Percentiles rank a stretch among this genome's conserved stretches.
phyloP scores from a whole-genome alignment of 768 basidiomycete genomes.

The Trametes gibbosa region DNA sequence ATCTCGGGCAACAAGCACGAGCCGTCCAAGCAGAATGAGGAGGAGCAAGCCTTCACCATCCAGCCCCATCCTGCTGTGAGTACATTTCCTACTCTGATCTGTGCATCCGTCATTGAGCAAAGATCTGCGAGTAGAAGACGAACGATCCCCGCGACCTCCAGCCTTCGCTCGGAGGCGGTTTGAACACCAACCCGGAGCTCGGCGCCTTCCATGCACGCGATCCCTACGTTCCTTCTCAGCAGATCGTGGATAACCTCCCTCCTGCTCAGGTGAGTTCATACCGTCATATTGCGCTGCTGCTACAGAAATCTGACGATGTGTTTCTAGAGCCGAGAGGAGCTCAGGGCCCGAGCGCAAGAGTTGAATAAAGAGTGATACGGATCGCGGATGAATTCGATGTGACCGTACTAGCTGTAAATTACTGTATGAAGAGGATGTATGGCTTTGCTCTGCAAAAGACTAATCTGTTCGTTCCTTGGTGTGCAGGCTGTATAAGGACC shows the following conservation, averaged over 20 bases:
- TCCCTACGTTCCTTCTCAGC: not conserved
- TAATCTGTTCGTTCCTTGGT: too few relatives aligned
- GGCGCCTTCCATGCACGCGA: conserved; percentile 18
- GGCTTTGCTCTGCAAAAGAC: too few relatives aligned
- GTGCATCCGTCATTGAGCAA: too few relatives aligned
- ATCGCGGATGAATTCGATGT: not conserved
- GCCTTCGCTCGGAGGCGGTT: conserved; percentile 29
- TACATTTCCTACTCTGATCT: too few relatives aligned
- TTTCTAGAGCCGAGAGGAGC: conserved; percentile 19
- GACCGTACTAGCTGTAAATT: too few relatives aligned
- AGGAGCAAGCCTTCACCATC: conserved; percentile 47
- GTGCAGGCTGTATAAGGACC: too few relatives aligned
- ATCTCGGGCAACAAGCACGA: conserved; percentile 7
- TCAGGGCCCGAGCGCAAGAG: conserved; percentile 16
- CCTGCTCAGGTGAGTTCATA: not conserved
- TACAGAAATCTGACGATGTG: not conserved
- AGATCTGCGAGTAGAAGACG: conserved; percentile 43
- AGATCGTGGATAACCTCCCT: conserved; percentile 5
- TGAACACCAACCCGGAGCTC: conserved; percentile 22
- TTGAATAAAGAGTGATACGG: conserved; percentile 18
- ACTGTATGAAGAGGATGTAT: too few relatives aligned
- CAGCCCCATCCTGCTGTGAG: conserved; percentile 55
- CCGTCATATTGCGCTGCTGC: not conserved
- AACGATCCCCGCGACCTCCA: conserved; percentile 59
- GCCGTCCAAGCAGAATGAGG: conserved; percentile 5